Evolutionary conservation across 345 rosid genomes (phyloP), one percentile per base, ranked within the genome.

Genomic region (Syzygium jambos): DNA sequence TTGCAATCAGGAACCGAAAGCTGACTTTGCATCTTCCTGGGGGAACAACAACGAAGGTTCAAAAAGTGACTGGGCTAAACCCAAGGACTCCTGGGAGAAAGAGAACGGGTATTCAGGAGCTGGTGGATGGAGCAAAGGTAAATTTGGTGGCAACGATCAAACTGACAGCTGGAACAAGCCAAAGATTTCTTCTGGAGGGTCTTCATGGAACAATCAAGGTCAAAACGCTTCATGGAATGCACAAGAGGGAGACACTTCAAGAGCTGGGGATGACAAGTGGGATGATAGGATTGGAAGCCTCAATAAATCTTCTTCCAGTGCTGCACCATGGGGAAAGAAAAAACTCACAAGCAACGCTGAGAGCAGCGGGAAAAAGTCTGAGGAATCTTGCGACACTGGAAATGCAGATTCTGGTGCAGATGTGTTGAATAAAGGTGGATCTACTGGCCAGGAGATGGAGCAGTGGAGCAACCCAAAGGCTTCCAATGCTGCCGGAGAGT

Each of bases 391-490:
- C 11, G 65, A 78, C 30, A 84, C 68, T 52, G 85, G 51, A 55
- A 55, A 78, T 30, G 87, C 73, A 27, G 83, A 63, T 41, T 34
- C 57, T 65, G 83, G 83, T 61, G 82, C 30, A 52, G 87, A 51
- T 46, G 82, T 15, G 21, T 73, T 84, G 41, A 52, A 29, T 52
- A 22, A 29, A 52, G 85, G 61, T 27, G 85, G 85, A 29, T 83
- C 85, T 13, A 25, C 85, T 51, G 85, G 54, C 46, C 78, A 84
- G 86, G 63, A 84, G 53, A 85, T 85, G 80, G 84, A n/a, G 53
- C 83, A 29, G 87, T 86, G 90, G 89, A 68, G 86, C 52, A 85
- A 88, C 78, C 85, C 86, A 61, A 53, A 77, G 56, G 78, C 86
- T 30, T 86, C 78, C 7, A n/a, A 55, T 56, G 73, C 55, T 38